Percentiles rank a stretch among this genome's conserved stretches.
These are phyloP conservation scores for Lichtheimia ramosa DNA, from an alignment of 371 early-diverging fungal species.

Conservation along the genomic window DNA sequence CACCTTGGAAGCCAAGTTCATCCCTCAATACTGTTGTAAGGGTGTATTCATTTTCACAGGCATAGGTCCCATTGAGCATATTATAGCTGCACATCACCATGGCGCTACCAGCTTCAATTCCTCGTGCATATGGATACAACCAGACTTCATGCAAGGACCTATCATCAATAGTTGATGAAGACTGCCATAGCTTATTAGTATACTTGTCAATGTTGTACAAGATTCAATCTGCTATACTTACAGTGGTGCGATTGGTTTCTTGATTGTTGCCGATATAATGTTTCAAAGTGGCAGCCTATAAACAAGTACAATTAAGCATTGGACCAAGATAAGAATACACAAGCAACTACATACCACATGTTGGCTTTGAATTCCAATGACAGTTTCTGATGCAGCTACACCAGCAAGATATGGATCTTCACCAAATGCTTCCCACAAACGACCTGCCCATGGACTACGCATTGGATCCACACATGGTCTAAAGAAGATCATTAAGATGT, in stretches of 20 bases:
- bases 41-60: slow-evolving; percentile 50
- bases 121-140: slow-evolving; percentile 52
- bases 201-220: too few relatives aligned
- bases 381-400: slow-evolving; percentile 26
- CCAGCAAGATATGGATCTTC: slow-evolving; percentile 60
- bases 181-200: too few relatives aligned
- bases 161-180: slow-evolving; percentile 38
- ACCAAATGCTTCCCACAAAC: slow-evolving; percentile 61
- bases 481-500: slow-evolving; percentile 22
- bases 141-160: slow-evolving; percentile 61
- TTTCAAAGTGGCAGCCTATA: slow-evolving; percentile 51
- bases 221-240: slow-evolving; percentile 1
- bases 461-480: slow-evolving; percentile 24
- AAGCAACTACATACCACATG: slow-evolving; percentile 34
- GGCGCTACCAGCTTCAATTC: slow-evolving; percentile 54
- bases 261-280: slow-evolving; percentile 54
- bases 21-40: slow-evolving; percentile 49
- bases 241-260: slow-evolving; percentile 26
- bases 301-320: not conserved
- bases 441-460: slow-evolving; percentile 27
- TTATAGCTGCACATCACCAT: slow-evolving; percentile 66
- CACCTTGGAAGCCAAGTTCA: slow-evolving; percentile 51
- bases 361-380: slow-evolving; percentile 35
- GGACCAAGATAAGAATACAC: too few relatives aligned
- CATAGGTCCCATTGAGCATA: slow-evolving; percentile 40